Conservation (phyloP, 2,329 filamentous ascomycete species). For the Lachnellula arida region DNA sequence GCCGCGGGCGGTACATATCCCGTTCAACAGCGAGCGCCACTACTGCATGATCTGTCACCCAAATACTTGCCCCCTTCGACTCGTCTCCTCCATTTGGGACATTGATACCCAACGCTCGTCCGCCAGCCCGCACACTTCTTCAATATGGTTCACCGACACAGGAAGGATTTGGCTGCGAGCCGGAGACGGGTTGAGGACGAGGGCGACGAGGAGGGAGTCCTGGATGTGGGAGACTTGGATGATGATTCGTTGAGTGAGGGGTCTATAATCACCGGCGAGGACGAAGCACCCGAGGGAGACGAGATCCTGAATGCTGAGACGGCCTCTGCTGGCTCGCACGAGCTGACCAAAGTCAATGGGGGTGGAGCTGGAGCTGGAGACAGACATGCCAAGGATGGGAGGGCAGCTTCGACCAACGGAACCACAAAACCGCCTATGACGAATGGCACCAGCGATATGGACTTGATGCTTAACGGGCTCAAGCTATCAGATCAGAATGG, state of each 20-base stretch:
- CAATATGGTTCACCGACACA: slow-evolving; percentile 49
- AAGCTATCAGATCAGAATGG: slow-evolving; percentile 27
- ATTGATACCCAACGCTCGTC: slow-evolving; percentile 28
- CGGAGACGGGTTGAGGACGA: slow-evolving; percentile 67
- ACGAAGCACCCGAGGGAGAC: slow-evolving; percentile 55
- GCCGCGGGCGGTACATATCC: slow-evolving; percentile 32
- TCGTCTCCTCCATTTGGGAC: slow-evolving; percentile 12
- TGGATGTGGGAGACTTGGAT: slow-evolving; percentile 52
- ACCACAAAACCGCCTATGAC: slow-evolving; percentile 38
- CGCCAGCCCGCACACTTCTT: slow-evolving; percentile 24
- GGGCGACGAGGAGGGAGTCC: slow-evolving; percentile 61
- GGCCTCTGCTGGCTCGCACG: slow-evolving; percentile 41
- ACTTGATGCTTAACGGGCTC: slow-evolving; percentile 52
- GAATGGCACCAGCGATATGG: slow-evolving; percentile 43
- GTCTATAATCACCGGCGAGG: slow-evolving; percentile 57
- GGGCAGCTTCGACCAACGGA: slow-evolving; percentile 25
- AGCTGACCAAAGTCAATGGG: slow-evolving; percentile 29
- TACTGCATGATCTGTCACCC: slow-evolving; percentile 32
- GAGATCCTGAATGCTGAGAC: slow-evolving; percentile 62
- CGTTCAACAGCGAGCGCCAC: slow-evolving; percentile 24
- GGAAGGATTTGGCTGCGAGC: slow-evolving; percentile 62
- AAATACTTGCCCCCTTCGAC: slow-evolving; percentile 8
- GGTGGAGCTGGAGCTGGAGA: slow-evolving; percentile 25
- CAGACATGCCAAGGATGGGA: slow-evolving; percentile 28
- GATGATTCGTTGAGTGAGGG: slow-evolving; percentile 64